Base-by-base conservation (phyloP, 129 eudicot genomes). In the Smallanthus sonchifolius region DNA sequence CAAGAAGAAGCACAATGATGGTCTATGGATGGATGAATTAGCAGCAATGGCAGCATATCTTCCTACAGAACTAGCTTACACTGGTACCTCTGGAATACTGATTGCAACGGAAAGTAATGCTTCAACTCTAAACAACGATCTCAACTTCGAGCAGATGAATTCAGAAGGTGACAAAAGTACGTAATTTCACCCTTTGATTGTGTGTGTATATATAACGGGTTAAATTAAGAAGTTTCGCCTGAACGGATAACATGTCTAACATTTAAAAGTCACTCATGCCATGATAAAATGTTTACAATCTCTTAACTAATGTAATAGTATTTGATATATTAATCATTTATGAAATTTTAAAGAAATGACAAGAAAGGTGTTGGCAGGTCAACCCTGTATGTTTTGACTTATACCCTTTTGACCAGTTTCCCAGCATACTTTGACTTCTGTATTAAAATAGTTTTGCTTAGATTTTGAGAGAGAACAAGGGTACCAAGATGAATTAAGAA, bases 21-120 rank as follows among this genome's bases (percentile, higher is more conserved):
- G 89, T 45, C 87, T 87, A 52, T 92, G 98, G 98, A 89, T 85
- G 87, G 90, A 86, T 75, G 96, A 92, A 79, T 81, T 92, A 80
- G 98, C 98, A 32, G 95, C 96, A 78, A 85, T 92, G 88, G 88
- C 89, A 55, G 95, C 98, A 51, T 85, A 43, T 14, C 69, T 91
- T 3, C 85, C 87, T 60, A 66, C 94, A 13, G 95, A 85, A 36
- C 81, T 89, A 13, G 82, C 98, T 5, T 92, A 75, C 77, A 44
- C 84, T 56, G 97, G 88, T 61, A 77, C 91, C 40, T 85, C 94
- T 32, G 97, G 97, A 51, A 77, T 92, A 47, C 70, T 85, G 72
- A 80, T 92, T 49, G 69, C 96, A 34, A 82, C 84, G 28, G 97
- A 92, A 74, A 86, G 87, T 65, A 76, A 67, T 61, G 81, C 76